phyloP scores from a whole-genome alignment of 108 stramenopile species.

The Nitzschia inconspicua region DNA sequence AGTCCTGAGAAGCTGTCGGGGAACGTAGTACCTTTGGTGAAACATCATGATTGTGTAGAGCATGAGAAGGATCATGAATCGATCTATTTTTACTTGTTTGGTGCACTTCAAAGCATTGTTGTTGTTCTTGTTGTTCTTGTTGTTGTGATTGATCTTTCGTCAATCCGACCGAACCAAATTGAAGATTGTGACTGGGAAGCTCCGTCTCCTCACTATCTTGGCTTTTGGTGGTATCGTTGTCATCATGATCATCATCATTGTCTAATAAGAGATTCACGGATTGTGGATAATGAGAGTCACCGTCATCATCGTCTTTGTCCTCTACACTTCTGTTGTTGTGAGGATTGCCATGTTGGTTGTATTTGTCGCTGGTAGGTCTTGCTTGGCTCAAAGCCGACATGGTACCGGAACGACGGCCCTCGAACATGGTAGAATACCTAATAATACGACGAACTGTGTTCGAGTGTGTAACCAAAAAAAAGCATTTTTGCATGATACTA shows the following conservation, averaged over 20 bases:
- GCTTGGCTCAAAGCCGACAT: too few relatives aligned
- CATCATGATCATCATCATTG: neutral
- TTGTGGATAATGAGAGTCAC: too few relatives aligned
- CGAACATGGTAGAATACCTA: too few relatives aligned
- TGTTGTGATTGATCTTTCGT: neutral
- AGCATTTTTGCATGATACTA: too few relatives aligned
- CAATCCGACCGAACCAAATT: neutral
- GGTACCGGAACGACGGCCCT: too few relatives aligned
- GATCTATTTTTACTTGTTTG: neutral
- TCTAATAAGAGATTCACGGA: constrained; percentile 8
- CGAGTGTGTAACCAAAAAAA: too few relatives aligned
- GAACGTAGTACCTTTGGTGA: neutral
- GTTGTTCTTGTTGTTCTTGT: neutral
- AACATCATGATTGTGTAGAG: neutral
- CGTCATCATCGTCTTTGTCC: neutral
- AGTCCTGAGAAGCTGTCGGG: neutral
- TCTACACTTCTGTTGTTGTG: too few relatives aligned
- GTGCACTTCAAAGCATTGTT: neutral
- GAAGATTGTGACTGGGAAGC: neutral
- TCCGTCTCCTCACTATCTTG: neutral
- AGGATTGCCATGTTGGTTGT: too few relatives aligned
- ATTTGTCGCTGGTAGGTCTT: too few relatives aligned
- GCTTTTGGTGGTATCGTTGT: neutral
- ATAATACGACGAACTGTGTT: too few relatives aligned
- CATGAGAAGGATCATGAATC: neutral